Base-by-base conservation (phyloP, 164 flowering plant genomes). In the Protea cynaroides region DNA sequence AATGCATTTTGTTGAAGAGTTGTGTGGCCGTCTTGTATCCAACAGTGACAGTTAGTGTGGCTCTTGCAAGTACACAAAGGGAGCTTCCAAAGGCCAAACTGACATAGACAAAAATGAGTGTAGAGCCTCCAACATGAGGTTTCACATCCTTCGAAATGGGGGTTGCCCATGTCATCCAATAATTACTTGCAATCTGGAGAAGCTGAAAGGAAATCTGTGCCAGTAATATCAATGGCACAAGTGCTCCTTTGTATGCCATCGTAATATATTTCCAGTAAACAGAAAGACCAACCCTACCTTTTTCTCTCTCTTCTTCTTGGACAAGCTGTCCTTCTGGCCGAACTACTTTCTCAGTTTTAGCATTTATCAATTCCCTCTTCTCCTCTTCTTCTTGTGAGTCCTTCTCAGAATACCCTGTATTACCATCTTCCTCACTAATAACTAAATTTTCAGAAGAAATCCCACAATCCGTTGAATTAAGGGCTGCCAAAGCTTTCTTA, bases 111-210 rank as follows among this genome's bases (percentile, higher is more conserved):
- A 71, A 13, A 23, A 91, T 67, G 7, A 87, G 83, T 13, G 75
- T 78, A 10, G 73, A 68, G 65, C 63, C 67, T 7, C 37, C 36
- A 37, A 87, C 93, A 7, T 74, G 52, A 61, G 95, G 77, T 66
- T 74, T 19, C 13, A 3, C 75, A 64, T 79, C 85, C 57, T 65
- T 68, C 5, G 97, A 83, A 11, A 79, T 78, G 1, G 98, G 97
- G 66, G 86, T 74, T 25, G 92, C 96, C 93, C 84, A 87, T 37
- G 93, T 91, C 93, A 94, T 94, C 99, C 99, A 94, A 57, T 88
- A 94, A 64, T 94, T 91, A 79, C 97, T 89, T 56, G 81, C 89
- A 62, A 91, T 91, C 67, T 94, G 92, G 73, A 94, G 88, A 15
- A 75, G 7, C 75, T 86, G 89, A 67, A 87, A 89, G 29, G 81